Evolutionary conservation across 495 filamentous ascomycete species (phyloP), one percentile per base, ranked within the genome.

Genomic region (Ramalina intermedia): DNA sequence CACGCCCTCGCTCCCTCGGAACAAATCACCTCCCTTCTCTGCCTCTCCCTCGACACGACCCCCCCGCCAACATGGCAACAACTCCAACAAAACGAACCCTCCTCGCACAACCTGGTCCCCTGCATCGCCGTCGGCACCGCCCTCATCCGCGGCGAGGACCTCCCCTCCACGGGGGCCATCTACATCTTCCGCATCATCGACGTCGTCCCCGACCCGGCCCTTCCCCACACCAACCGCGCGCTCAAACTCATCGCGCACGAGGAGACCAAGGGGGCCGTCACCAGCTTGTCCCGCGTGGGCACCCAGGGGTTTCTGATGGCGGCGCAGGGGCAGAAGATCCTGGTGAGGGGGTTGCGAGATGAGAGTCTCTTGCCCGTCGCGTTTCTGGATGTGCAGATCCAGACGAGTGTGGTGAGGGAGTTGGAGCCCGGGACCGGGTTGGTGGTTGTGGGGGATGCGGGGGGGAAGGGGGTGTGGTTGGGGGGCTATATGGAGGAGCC

Each of bases 381-480:
- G 1, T 99, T 99, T 58, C 85, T 99, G 79, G 91, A 99, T 58
- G 88, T 94, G 81, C 89, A 85, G 68, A 87, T 84, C 65, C 89
- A 90, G 62, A 84, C 94, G 27, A 85, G 76, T 2, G 74, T 81
- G 4, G 79, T 82, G 41, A 93, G 88, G 60, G 84, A 85, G 54
- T 71, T 96, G 36, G 75, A 75, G 21, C 45, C 41, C 14, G 80
- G 82, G 1, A 93, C 87, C 0, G 89, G 90, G 4, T 70, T 96
- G 59, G 85, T 79, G 55, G 64, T 94, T 4, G 72, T 95, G 61
- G 84, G 82, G 0, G 91, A 99, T 67, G 89, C 84, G 5, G 73
- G 89, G 55, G 26, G 29, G 44, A 95, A 94, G 63, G 90, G 90
- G 0, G 69, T 95, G 11, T 95, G 89, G 88, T 93, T 99, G 51